Base-by-base conservation (phyloP, 2,329 filamentous ascomycete species). In the Diaporthe vaccinii region DNA sequence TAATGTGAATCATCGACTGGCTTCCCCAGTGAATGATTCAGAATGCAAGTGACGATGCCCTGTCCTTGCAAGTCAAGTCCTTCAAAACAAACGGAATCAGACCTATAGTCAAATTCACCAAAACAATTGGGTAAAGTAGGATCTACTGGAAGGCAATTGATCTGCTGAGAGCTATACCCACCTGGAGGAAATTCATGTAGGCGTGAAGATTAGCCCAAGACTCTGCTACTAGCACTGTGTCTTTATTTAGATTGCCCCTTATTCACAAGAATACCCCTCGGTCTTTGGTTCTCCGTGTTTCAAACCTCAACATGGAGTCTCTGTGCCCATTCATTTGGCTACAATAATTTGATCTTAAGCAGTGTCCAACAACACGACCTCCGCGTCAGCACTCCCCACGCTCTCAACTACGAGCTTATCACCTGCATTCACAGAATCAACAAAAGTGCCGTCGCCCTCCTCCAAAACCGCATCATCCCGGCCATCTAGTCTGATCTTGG, bases 361-460 rank as follows among this genome's bases (percentile, higher is more conserved):
- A 25, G 71, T 93, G 80, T 94, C 92, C 78, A 94, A 81, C 51
- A 94, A 86, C 69, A 94, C 83, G n/a, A 94, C 90, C 84, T 94
- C 93, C 0, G 92, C 92, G 78, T 94, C 92, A 0, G 82, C 92
- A 74, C 91, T 90, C 2, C 93, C 93, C 49, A 94, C 86, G 80
- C 90, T 94, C 84, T 94, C 92, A 46, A 94, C 87, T 2, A 83
- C 84, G 51, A 94, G 83, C 79, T 88, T 89, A 81, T 94, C 93
- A 0, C 92, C 93, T 14, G 88, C 89, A 79, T 89, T 90, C 15
- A 94, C 88, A 20, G 84, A 84, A 9, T 92, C 91, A 9, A 97
- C 85, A 83, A 94, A 97, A 1, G 93, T 94, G 22, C 94, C 95
- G 84, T 98, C 95, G 0, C 95, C 95, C 84, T 97, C 95, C 1